Conservation (phyloP, 2,329 filamentous ascomycete species). For the Nothopassalora personata region DNA sequence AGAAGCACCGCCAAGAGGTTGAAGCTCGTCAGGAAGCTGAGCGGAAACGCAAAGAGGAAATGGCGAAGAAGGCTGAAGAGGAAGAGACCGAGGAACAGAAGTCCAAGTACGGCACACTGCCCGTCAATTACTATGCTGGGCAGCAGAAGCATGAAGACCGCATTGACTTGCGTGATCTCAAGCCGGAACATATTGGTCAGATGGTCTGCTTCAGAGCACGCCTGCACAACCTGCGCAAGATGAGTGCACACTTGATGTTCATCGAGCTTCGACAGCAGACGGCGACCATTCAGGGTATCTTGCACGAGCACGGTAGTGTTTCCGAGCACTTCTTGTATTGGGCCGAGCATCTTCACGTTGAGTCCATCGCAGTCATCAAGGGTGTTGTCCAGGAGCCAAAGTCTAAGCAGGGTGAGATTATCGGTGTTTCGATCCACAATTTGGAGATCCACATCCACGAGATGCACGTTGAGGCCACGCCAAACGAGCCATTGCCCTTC, state of each 20-base stretch:
- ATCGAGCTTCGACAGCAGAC: slow-evolving; percentile 80
- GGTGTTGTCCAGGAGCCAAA: slow-evolving; percentile 69
- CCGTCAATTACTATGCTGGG: slow-evolving; percentile 54
- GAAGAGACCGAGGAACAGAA: slow-evolving; percentile 56
- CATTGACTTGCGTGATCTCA: slow-evolving; percentile 48
- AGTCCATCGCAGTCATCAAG: slow-evolving; percentile 71
- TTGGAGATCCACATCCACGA: slow-evolving; percentile 68
- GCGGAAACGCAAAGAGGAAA: slow-evolving; percentile 44
- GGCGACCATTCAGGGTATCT: slow-evolving; percentile 76
- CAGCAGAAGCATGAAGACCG: slow-evolving; percentile 46
- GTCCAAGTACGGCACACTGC: slow-evolving; percentile 53
- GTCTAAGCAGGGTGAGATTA: slow-evolving; percentile 59
- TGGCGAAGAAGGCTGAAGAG: slow-evolving; percentile 44
- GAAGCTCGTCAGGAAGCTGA: slow-evolving; percentile 42
- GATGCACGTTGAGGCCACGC: slow-evolving; percentile 57
- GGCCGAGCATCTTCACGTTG: slow-evolving; percentile 75
- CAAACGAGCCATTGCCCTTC: slow-evolving; percentile 61
- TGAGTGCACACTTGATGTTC: slow-evolving; percentile 80
- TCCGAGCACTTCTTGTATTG: slow-evolving; percentile 76
- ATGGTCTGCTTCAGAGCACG: slow-evolving; percentile 64
- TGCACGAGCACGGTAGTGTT: slow-evolving; percentile 58
- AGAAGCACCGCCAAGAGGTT: slow-evolving; percentile 41
- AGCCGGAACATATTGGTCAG: slow-evolving; percentile 50
- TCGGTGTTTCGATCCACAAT: slow-evolving; percentile 68
- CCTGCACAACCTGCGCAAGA: slow-evolving; percentile 71